Conservation (phyloP, 2,329 filamentous ascomycete species). For the Fusarium globosum region DNA sequence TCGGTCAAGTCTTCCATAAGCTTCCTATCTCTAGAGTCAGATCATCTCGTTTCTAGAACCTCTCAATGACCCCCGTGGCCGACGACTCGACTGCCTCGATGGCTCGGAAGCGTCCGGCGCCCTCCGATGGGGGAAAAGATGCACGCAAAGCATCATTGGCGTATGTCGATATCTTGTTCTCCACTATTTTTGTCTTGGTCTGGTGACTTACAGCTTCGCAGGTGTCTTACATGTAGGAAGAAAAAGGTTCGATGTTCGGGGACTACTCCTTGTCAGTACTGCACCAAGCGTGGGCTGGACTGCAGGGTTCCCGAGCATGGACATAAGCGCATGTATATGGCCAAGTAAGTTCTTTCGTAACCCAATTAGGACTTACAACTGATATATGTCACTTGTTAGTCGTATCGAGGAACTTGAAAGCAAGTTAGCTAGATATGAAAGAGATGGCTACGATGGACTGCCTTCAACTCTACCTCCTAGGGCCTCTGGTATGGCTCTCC, state of each 20-base stretch:
- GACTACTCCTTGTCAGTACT: slow-evolving; percentile 44
- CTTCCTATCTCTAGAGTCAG: neutral
- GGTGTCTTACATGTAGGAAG: slow-evolving; percentile 44
- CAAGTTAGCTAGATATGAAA: slow-evolving; percentile 42
- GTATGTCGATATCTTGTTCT: slow-evolving; percentile 29
- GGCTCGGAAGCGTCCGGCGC: slow-evolving; percentile 41
- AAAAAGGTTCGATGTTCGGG: slow-evolving; percentile 44
- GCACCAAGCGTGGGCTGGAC: slow-evolving; percentile 42
- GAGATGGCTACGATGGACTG: slow-evolving; percentile 27
- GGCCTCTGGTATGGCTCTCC: slow-evolving; percentile 21
- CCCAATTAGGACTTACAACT: neutral
- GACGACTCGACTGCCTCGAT: slow-evolving; percentile 33
- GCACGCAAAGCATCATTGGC: slow-evolving; percentile 42
- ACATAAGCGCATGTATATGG: slow-evolving; percentile 44
- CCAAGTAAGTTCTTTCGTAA: slow-evolving; percentile 30
- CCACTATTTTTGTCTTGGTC: slow-evolving; percentile 19
- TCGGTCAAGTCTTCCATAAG: slow-evolving; percentile 28
- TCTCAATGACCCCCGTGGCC: slow-evolving; percentile 22
- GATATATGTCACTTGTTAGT: neutral
- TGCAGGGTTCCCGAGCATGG: slow-evolving; percentile 44
- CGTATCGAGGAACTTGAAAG: slow-evolving; percentile 44
- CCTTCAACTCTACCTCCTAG: slow-evolving; percentile 19
- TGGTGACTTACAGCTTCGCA: slow-evolving; percentile 6
- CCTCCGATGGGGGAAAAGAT: slow-evolving; percentile 35
- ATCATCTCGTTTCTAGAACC: neutral